A percentile compares a stretch with the other conserved stretches of the same genome.
Conservation (phyloP, 306 rosid genomes). For the Abrus pulchellus region DNA sequence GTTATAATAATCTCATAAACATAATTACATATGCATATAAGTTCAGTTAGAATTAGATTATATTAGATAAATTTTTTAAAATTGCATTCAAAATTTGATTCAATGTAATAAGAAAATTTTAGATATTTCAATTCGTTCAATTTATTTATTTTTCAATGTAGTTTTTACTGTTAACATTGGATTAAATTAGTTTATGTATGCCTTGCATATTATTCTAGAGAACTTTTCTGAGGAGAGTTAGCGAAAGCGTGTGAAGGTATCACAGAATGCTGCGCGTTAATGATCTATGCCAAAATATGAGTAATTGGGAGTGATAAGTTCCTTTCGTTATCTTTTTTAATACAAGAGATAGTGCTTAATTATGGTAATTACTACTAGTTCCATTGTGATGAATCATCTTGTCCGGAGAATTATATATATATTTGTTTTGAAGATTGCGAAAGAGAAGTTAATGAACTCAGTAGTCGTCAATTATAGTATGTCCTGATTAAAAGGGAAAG, state of each 20-base stretch:
- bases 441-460: too few relatives aligned
- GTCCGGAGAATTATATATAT: not conserved
- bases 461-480: not conserved
- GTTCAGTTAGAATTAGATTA: too few relatives aligned
- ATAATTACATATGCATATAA: too few relatives aligned
- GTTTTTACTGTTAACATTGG: too few relatives aligned
- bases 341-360: not conserved
- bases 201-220: not conserved
- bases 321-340: not conserved
- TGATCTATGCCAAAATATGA: not conserved
- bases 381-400: constrained; percentile 2
- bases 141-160: too few relatives aligned
- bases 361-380: constrained; percentile 5
- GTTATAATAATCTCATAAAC: too few relatives aligned
- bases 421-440: too few relatives aligned
- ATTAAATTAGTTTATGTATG: too few relatives aligned
- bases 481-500: constrained; percentile 28
- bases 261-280: not conserved
- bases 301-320: not conserved
- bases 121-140: too few relatives aligned
- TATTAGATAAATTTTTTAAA: too few relatives aligned
- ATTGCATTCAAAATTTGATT: too few relatives aligned
- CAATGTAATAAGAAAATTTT: too few relatives aligned
- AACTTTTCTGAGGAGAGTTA: not conserved
- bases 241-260: not conserved